A percentile compares a stretch with the other conserved stretches of the same genome.
Conservation (phyloP, 2,329 filamentous ascomycete species). For the Cephalotrichum gorgonifer region DNA sequence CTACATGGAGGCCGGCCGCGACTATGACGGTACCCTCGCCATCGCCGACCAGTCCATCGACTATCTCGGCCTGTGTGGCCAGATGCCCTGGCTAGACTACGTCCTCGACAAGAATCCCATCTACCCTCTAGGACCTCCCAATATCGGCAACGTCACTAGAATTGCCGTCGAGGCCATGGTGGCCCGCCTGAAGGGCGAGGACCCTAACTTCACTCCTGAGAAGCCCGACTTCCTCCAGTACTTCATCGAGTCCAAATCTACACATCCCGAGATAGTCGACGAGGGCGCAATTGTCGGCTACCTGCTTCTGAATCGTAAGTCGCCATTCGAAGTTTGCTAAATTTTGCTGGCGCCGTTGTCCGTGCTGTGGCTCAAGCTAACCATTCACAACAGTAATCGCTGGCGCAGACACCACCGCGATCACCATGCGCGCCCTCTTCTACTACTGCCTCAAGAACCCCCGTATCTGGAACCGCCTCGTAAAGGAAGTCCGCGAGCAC, state of each 20-base stretch:
- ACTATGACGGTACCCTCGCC: constrained; percentile 8
- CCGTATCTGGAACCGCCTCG: constrained; percentile 11
- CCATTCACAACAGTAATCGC: constrained; percentile 16
- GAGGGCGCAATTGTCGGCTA: constrained; percentile 24
- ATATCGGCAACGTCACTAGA: constrained; percentile 6
- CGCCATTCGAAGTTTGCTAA: too few relatives aligned
- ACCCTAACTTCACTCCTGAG: not conserved
- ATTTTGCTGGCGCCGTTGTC: not conserved
- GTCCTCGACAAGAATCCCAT: constrained; percentile 18
- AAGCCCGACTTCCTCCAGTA: constrained; percentile 21
- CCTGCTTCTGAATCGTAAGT: constrained; percentile 14
- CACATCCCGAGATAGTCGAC: constrained; percentile 22
- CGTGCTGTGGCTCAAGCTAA: not conserved
- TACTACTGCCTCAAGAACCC: constrained; percentile 26
- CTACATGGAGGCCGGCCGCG: constrained; percentile 23
- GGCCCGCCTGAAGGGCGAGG: constrained; percentile 5
- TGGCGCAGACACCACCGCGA: constrained; percentile 25
- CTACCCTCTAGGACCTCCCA: constrained; percentile 13
- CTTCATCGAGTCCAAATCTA: constrained; percentile 22
- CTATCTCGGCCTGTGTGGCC: constrained; percentile 14
- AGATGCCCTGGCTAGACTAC: constrained; percentile 17
- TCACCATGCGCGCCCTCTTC: constrained; percentile 21
- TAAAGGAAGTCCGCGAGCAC: constrained; percentile 14
- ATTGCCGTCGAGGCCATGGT: constrained; percentile 8
- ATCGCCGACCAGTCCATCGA: constrained; percentile 17